Evolutionary conservation across 208 protist genomes (phyloP).

Genomic region (Wallacemonas sp.): DNA sequence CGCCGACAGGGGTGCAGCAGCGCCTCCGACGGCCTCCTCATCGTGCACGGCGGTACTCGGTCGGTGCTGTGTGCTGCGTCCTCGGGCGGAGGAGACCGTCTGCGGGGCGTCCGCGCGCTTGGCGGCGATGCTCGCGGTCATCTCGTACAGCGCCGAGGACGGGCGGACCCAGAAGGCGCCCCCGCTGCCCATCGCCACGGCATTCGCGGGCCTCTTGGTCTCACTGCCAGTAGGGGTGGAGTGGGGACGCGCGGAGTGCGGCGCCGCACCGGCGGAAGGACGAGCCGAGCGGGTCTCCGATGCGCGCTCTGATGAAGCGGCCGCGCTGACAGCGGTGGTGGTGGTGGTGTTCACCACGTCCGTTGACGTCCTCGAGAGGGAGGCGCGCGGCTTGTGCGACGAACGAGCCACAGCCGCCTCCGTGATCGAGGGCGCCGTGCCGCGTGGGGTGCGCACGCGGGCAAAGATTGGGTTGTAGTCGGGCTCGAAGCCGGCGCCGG

Average conservation of each 20-base stretch:
- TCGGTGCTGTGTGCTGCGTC: too few relatives aligned
- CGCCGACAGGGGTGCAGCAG: background rate
- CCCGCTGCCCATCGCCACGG: constrained; percentile 21
- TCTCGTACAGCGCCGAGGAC: constrained; percentile 54
- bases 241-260: background rate
- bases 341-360: background rate
- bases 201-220: constrained; percentile 1
- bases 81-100: background rate
- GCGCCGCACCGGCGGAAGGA: background rate
- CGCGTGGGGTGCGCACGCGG: background rate
- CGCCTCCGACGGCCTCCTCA: background rate
- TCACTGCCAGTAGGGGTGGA: background rate
- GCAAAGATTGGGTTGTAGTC: constrained; percentile 9
- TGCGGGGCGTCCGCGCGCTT: constrained; percentile 39
- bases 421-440: background rate
- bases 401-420: background rate
- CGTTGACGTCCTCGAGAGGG: background rate
- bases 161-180: constrained; percentile 61
- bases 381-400: background rate
- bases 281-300: too few relatives aligned
- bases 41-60: too few relatives aligned
- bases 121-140: constrained; percentile 65
- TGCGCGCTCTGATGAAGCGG: too few relatives aligned
- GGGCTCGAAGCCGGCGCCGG: background rate
- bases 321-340: too few relatives aligned